Evolutionary conservation across 2,329 filamentous ascomycete species (phyloP).

Genomic region (Sphaerulina vaccinii): DNA sequence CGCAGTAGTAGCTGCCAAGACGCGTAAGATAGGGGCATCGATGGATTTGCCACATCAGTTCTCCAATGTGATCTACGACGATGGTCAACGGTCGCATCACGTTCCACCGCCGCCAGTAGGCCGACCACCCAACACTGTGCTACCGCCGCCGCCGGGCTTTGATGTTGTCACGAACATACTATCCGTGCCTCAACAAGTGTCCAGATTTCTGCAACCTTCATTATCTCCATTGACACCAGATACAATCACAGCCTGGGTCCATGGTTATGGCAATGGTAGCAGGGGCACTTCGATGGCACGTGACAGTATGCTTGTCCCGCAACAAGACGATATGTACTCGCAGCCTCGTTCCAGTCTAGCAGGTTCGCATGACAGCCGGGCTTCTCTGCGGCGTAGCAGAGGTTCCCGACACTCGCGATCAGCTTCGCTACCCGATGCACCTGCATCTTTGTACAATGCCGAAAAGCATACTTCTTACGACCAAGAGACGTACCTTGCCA

Average conservation of each 20-base stretch:
- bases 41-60: not conserved
- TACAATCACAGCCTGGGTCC: slow-evolving; percentile 55
- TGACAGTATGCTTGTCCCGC: slow-evolving; percentile 8
- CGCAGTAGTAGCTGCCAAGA: slow-evolving; percentile 52
- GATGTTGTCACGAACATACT: slow-evolving; percentile 19
- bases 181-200: slow-evolving; percentile 34
- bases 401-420: slow-evolving; percentile 32
- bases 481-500: not conserved
- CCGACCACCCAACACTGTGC: slow-evolving; percentile 17
- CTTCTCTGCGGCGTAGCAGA: slow-evolving; percentile 32
- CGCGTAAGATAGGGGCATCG: too few species aligned
- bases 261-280: slow-evolving; percentile 49
- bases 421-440: slow-evolving; percentile 31
- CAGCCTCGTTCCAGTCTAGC: slow-evolving; percentile 7
- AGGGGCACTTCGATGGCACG: slow-evolving; percentile 32
- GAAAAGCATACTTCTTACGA: not conserved
- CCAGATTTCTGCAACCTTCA: slow-evolving; percentile 33
- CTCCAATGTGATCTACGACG: not conserved
- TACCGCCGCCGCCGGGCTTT: slow-evolving; percentile 19
- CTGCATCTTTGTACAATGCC: not conserved
- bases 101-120: slow-evolving; percentile 18
- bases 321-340: slow-evolving; percentile 14
- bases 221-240: slow-evolving; percentile 45
- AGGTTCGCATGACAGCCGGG: slow-evolving; percentile 20
- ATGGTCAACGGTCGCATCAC: not conserved